Evolutionary conservation across 495 filamentous ascomycete genomes (phyloP).

Genomic region (Annulohypoxylon maeteangense): DNA sequence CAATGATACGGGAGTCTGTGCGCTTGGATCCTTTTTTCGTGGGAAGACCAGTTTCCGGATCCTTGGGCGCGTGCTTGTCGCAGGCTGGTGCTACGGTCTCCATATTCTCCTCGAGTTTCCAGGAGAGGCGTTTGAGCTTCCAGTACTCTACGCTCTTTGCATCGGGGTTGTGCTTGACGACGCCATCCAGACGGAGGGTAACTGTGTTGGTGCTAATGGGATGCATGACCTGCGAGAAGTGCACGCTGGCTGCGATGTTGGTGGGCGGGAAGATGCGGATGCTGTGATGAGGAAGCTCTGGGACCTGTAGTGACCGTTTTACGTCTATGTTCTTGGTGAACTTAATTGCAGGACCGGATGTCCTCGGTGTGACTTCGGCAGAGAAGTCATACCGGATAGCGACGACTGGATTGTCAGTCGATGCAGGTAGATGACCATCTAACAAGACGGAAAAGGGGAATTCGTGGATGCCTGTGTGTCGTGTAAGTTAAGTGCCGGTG

Average conservation of each 20-base stretch:
- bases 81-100: constrained; percentile 86
- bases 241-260: constrained; percentile 83
- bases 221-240: constrained; percentile 83
- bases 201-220: constrained; percentile 87
- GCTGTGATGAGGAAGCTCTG: constrained; percentile 75
- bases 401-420: constrained; percentile 76
- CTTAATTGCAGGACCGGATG: constrained; percentile 65
- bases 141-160: constrained; percentile 70
- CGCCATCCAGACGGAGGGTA: constrained; percentile 80
- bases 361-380: constrained; percentile 70
- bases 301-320: constrained; percentile 73
- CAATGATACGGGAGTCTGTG: constrained; percentile 79
- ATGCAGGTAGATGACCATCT: constrained; percentile 85
- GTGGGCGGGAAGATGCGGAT: constrained; percentile 97
- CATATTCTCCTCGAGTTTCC: constrained; percentile 89
- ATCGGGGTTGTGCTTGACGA: constrained; percentile 71
- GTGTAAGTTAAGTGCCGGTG: constrained; percentile 32
- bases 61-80: constrained; percentile 76
- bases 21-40: constrained; percentile 79
- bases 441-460: constrained; percentile 95
- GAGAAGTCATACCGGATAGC: constrained; percentile 81
- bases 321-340: constrained; percentile 73
- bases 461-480: constrained; percentile 65
- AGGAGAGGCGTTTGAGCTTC: constrained; percentile 89
- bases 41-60: constrained; percentile 52